Percentiles rank a stretch among this genome's conserved stretches.
Conservation (phyloP, 306 rosid species). For the Vigna nakashimae region DNA sequence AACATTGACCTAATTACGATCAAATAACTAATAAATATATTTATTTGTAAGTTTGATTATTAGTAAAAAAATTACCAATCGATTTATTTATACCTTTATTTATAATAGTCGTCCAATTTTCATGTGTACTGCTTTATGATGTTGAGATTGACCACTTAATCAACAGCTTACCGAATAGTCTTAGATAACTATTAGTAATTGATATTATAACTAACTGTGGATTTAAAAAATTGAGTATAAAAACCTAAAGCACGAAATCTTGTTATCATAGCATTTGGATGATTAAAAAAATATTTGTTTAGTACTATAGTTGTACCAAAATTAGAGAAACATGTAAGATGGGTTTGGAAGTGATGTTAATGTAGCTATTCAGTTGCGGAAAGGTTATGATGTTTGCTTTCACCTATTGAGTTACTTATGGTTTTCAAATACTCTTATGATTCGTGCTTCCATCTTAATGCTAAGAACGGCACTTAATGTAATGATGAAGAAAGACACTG, state of each 20-base stretch:
- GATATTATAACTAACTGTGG: too few relatives aligned
- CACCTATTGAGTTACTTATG: neutral
- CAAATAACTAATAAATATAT: too few relatives aligned
- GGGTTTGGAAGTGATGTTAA: neutral
- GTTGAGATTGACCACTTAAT: too few relatives aligned
- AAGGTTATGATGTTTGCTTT: neutral
- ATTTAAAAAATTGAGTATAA: too few relatives aligned
- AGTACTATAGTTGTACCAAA: neutral
- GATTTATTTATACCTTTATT: accelerated
- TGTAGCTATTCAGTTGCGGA: neutral
- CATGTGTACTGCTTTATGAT: too few relatives aligned
- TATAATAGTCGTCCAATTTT: too few relatives aligned
- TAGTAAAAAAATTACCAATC: too few relatives aligned
- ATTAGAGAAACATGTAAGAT: neutral
- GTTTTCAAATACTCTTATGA: neutral
- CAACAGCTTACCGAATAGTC: accelerated
- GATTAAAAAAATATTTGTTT: neutral
- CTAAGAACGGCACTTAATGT: neutral
- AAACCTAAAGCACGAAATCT: too few relatives aligned
- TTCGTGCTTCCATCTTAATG: neutral
- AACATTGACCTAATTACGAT: too few relatives aligned
- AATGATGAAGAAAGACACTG: neutral
- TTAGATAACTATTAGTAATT: too few relatives aligned
- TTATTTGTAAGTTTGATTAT: too few relatives aligned
- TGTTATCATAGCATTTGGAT: neutral